Percentiles rank a stretch among this genome's conserved stretches.
Evolutionary conservation across 768 basidiomycete genomes (phyloP).

Genomic region (Russula lepida): DNA sequence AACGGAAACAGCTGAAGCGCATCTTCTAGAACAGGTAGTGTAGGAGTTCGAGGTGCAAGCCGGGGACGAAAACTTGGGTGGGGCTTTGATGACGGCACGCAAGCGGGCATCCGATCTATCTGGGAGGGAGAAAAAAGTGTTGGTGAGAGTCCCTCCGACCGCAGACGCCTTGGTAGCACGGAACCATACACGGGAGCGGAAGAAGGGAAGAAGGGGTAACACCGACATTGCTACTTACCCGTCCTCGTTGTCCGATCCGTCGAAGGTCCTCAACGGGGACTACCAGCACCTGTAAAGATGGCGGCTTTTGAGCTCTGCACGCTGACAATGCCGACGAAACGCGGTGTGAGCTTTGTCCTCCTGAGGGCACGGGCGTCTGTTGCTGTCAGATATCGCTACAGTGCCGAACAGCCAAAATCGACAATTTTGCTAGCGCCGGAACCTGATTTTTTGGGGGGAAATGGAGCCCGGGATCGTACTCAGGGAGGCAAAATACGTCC

Average conservation of each 20-base stretch:
- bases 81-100: constrained; percentile 24
- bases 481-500: no score
- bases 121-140: constrained; percentile 38
- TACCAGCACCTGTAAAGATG: not conserved
- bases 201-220: constrained; percentile 3
- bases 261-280: no score
- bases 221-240: constrained; percentile 29
- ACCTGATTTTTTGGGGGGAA: no score
- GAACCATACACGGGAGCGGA: constrained; percentile 43
- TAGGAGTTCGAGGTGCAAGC: constrained; percentile 60
- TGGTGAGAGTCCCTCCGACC: constrained; percentile 31
- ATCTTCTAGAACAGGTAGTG: constrained; percentile 48
- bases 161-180: constrained; percentile 39
- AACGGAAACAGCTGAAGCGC: constrained; percentile 56
- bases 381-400: no score
- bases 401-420: no score
- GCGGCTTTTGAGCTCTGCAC: constrained; percentile 36
- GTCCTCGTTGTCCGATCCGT: constrained; percentile 41
- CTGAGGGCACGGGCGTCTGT: constrained; percentile 29
- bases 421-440: no score
- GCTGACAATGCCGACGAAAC: constrained; percentile 74
- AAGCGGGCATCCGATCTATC: constrained; percentile 25
- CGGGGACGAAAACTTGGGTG: constrained; percentile 59
- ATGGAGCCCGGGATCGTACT: no score
- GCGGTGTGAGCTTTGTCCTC: constrained; percentile 72